phyloP scores from a whole-genome alignment of 2,329 filamentous ascomycete genomes.

The Thermothelomyces thermophilus region DNA sequence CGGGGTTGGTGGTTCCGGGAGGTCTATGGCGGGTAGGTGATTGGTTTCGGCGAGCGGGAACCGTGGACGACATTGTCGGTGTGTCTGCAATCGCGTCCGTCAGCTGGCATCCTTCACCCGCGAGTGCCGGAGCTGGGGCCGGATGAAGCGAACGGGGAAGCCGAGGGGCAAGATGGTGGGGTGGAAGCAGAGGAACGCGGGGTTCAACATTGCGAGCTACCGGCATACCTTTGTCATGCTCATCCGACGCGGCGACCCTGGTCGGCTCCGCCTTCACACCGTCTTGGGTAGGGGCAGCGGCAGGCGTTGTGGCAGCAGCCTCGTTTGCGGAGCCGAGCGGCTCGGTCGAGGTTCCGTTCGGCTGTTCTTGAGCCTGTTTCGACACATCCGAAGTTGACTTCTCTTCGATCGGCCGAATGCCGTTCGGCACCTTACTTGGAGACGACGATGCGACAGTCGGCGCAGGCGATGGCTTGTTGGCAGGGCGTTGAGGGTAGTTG shows the following conservation, averaged over 20 bases:
- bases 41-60: constrained; percentile 1
- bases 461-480: constrained; percentile 11
- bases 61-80: constrained; percentile 10
- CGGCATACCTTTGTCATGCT: constrained; percentile 17
- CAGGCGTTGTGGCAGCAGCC: not conserved
- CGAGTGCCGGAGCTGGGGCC: not conserved
- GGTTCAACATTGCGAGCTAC: not conserved
- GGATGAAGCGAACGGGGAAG: not conserved
- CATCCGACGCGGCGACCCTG: not conserved
- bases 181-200: not conserved
- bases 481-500: constrained; percentile 23
- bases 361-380: constrained; percentile 1
- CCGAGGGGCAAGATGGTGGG: not conserved
- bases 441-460: constrained; percentile 7
- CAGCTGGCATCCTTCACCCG: constrained; percentile 3
- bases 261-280: not conserved
- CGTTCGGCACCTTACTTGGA: constrained; percentile 6
- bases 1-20: constrained; percentile 6
- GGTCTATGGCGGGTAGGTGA: constrained; percentile 16
- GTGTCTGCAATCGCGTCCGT: constrained; percentile 14
- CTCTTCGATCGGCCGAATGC: not conserved
- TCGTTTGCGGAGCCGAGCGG: constrained; percentile 2
- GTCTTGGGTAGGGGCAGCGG: constrained; percentile 6
- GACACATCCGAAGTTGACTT: not conserved
- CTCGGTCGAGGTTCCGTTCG: not conserved